Evolutionary conservation across 768 basidiomycete genomes (phyloP), one percentile per base, ranked within the genome.

Genomic region (Russula olivacea): DNA sequence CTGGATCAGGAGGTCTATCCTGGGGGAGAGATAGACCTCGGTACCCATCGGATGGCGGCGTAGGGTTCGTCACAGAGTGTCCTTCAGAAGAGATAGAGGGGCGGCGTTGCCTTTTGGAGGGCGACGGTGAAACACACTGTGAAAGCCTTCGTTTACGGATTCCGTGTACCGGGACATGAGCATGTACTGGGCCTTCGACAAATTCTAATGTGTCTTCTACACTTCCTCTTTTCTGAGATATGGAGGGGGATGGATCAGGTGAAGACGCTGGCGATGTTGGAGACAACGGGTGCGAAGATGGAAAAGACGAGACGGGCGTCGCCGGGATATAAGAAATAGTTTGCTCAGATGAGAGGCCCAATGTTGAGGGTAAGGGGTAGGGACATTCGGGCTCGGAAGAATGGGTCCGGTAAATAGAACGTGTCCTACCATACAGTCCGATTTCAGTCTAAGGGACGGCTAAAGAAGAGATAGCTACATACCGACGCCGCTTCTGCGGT

Each of bases 401-500:
- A 19, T 6, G 19, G 21, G 11, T 2, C 30, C 32, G 8, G 32
- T 21, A 4, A n/a, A 52, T 21, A n/a, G 51, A 23, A 12, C 21
- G n/a, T 34, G 32, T 32, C n/a, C 51, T 52, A 34, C 11, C 41
- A 17, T 10, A 52, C 11, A 3, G 30, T 12, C 21, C 12, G 1
- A 12, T 36, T 38, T 58, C 34, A 58, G 45, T 36, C 15, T 4
- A 19, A 15, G 2, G 9, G 4, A 19, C 21, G 11, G 11, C 11
- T 12, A 34, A 34, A 34, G 50, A 1, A n/a, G 9, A 12, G 7
- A 25, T 3, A 1, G n/a, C 10, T 5, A 59, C 63, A 21, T 10
- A 64, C 63, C 63, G 52, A 47, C 4, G 25, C 14, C 63, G 51
- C 17, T 64, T 64, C 19, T n/a, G 32, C 1, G 63, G 53, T n/a